Conservation (phyloP, 1,139 yeast genomes). For the Suhomyces chickasaworum region DNA sequence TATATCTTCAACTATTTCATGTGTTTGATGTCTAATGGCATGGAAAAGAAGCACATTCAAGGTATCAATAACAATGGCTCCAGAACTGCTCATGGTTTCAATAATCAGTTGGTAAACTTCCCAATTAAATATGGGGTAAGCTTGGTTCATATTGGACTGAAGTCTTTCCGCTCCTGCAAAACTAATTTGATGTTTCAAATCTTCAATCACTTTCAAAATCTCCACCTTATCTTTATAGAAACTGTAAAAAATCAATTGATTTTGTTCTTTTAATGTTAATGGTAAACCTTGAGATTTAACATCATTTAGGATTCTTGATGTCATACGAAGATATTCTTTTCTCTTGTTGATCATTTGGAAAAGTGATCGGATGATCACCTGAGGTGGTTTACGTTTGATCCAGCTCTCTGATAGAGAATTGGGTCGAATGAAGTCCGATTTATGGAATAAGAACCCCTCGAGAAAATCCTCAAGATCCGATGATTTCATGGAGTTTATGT, state of each 20-base stretch:
- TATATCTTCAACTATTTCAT: conserved; percentile 16
- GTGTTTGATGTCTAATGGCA: conserved; percentile 29
- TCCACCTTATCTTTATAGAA: conserved; percentile 35
- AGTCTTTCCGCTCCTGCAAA: background rate
- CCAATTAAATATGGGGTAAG: conserved; percentile 23
- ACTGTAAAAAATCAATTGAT: conserved; percentile 29
- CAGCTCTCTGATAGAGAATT: conserved; percentile 20
- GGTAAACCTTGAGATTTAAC: conserved; percentile 29
- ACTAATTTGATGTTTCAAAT: conserved; percentile 1
- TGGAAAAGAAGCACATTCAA: conserved; percentile 28
- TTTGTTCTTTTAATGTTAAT: conserved; percentile 34
- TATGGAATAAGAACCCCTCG: conserved; percentile 24
- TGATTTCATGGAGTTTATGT: conserved; percentile 19
- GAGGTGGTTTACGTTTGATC: conserved; percentile 7
- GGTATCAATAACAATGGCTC: conserved; percentile 15
- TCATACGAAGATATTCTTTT: conserved; percentile 23
- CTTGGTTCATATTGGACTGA: background rate
- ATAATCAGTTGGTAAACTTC: conserved; percentile 22
- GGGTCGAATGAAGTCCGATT: conserved; percentile 27
- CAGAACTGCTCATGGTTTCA: conserved; percentile 4
- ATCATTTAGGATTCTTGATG: conserved; percentile 32
- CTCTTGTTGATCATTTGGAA: conserved; percentile 24
- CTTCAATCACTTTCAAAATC: conserved; percentile 19
- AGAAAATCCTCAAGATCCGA: conserved; percentile 45
- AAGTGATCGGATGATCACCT: conserved; percentile 13